Conservation (phyloP, 306 rosid genomes). For the Senna siamea region DNA sequence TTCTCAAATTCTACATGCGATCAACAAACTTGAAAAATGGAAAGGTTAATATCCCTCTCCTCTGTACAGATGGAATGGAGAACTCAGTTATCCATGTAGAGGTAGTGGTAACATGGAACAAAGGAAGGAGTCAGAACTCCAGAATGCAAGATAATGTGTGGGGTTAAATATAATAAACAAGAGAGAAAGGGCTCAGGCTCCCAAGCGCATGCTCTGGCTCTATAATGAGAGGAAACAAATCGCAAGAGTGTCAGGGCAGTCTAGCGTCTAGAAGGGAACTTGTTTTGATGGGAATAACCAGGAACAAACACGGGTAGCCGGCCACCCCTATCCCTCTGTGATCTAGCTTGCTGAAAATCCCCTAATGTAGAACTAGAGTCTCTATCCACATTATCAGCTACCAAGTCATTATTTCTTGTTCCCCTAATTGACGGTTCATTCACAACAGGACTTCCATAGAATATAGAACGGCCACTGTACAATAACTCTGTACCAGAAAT, state of each 20-base stretch:
- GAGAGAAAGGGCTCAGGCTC: not conserved
- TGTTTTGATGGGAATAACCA: constrained; percentile 57
- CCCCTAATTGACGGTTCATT: constrained; percentile 56
- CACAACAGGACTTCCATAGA: constrained; percentile 73
- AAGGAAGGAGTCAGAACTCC: constrained; percentile 8
- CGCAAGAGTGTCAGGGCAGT: constrained; percentile 26
- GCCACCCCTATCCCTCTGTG: constrained; percentile 63
- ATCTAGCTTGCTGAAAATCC: constrained; percentile 65
- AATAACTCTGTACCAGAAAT: constrained; percentile 61
- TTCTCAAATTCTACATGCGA: constrained; percentile 31
- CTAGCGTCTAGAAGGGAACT: constrained; percentile 49
- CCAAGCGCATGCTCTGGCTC: too few relatives aligned
- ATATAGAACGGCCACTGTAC: constrained; percentile 75
- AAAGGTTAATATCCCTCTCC: too few relatives aligned
- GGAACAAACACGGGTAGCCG: constrained; percentile 84
- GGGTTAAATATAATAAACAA: not conserved
- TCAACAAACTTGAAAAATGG: too few relatives aligned
- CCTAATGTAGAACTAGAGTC: constrained; percentile 47
- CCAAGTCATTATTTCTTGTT: constrained; percentile 50
- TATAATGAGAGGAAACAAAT: not conserved
- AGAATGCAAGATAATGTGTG: constrained; percentile 20
- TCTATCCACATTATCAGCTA: constrained; percentile 47
- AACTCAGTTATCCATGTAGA: constrained; percentile 23
- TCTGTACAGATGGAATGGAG: constrained; percentile 47
- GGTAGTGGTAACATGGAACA: constrained; percentile 15